Evolutionary conservation across 768 basidiomycete genomes (phyloP).

Genomic region (Clathrus columnatus): DNA sequence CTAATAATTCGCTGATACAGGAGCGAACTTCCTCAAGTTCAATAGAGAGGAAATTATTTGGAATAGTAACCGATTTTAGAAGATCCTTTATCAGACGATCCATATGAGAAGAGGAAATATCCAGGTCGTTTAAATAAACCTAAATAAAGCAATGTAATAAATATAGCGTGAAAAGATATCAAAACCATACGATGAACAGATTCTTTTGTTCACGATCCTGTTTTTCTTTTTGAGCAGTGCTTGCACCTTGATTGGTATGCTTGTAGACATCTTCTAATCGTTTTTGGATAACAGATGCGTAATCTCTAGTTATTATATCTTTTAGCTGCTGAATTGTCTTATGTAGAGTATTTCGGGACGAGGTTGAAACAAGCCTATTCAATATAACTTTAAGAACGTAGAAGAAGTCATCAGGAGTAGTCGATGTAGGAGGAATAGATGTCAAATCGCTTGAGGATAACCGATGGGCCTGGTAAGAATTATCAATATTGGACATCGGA

Average conservation of each 20-base stretch:
- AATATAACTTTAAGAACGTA: constrained; percentile 88
- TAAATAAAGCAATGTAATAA: constrained; percentile 23
- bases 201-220: constrained; percentile 71
- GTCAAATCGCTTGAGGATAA: constrained; percentile 68
- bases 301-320: constrained; percentile 77
- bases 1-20: constrained; percentile 41
- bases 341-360: constrained; percentile 51
- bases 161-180: not conserved
- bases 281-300: constrained; percentile 67
- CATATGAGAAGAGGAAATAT: constrained; percentile 82
- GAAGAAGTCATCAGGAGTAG: constrained; percentile 89
- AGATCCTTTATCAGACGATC: constrained; percentile 72
- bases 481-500: not conserved
- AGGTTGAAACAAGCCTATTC: constrained; percentile 68
- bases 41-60: constrained; percentile 56
- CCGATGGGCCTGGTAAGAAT: constrained; percentile 63
- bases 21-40: constrained; percentile 45
- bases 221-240: constrained; percentile 51
- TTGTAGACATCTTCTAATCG: constrained; percentile 88
- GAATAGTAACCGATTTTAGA: constrained; percentile 39
- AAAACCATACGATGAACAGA: constrained; percentile 68
- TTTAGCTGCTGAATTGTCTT: constrained; percentile 53
- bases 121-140: constrained; percentile 92
- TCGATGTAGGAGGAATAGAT: constrained; percentile 55
- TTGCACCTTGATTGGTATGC: constrained; percentile 26